Conservation (phyloP, 2,329 filamentous ascomycete genomes). For the Pseudocercospora vitis region DNA sequence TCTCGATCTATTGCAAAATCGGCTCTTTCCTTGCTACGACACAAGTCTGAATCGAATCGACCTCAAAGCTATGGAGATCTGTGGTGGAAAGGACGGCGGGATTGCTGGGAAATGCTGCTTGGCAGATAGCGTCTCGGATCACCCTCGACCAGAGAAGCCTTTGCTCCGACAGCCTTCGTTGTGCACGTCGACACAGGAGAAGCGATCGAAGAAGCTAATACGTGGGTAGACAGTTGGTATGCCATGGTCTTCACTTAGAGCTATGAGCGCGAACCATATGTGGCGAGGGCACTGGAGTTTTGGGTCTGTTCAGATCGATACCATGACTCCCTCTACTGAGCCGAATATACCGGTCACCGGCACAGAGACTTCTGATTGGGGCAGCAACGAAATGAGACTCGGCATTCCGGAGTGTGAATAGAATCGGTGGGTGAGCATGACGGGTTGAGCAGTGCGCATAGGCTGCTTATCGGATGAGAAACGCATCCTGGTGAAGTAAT, state of each 20-base stretch:
- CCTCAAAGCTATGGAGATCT: background rate
- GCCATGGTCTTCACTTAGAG: slow-evolving; percentile 3
- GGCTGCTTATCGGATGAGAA: background rate
- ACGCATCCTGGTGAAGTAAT: too few species aligned
- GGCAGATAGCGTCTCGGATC: background rate
- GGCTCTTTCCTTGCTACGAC: too few species aligned
- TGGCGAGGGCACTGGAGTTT: slow-evolving; percentile 10
- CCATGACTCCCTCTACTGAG: slow-evolving; percentile 7
- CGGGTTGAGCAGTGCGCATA: too few species aligned
- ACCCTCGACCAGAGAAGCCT: background rate
- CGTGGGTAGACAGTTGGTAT: background rate
- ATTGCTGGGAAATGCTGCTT: background rate
- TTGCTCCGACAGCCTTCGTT: slow-evolving; percentile 4
- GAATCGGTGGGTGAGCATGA: background rate
- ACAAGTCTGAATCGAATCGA: too few species aligned
- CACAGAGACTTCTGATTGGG: slow-evolving; percentile 10
- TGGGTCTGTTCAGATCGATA: slow-evolving; percentile 12
- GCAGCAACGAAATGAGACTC: slow-evolving; percentile 3
- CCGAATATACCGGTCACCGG: slow-evolving; percentile 6
- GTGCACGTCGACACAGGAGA: slow-evolving; percentile 5
- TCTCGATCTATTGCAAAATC: background rate
- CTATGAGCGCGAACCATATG: background rate
- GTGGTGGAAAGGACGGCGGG: background rate
- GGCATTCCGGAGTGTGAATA: slow-evolving; percentile 5
- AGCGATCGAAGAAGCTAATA: slow-evolving; percentile 8